Evolutionary conservation across 2,329 filamentous ascomycete species (phyloP).

Genomic region (Byssochlamys sp.): DNA sequence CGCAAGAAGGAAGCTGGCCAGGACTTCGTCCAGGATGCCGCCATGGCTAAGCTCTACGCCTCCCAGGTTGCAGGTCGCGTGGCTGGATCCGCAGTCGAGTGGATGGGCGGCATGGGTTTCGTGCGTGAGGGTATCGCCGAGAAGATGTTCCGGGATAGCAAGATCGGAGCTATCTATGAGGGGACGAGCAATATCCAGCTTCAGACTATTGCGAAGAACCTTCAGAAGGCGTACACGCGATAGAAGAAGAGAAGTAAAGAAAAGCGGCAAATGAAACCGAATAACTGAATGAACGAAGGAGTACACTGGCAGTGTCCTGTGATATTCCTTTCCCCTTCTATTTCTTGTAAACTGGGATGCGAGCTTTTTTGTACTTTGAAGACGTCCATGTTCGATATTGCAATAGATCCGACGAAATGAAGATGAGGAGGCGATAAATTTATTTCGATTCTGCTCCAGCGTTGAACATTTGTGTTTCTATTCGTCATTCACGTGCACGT

Average conservation of each 20-base stretch:
- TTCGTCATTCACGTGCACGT: too few species aligned
- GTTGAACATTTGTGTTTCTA: too few species aligned
- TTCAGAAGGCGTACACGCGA: conserved; percentile 60
- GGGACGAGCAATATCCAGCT: conserved; percentile 63
- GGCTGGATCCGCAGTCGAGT: conserved; percentile 78
- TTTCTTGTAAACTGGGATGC: background rate
- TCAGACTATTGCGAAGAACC: conserved; percentile 59
- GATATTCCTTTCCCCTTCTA: background rate
- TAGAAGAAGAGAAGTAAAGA: conserved; percentile 20
- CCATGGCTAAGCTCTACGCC: conserved; percentile 94
- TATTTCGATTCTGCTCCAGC: background rate
- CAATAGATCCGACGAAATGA: background rate
- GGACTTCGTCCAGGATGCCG: conserved; percentile 88
- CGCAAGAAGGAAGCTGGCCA: conserved; percentile 96
- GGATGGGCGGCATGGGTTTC: conserved; percentile 99
- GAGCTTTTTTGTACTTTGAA: background rate
- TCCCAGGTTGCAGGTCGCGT: conserved; percentile 87
- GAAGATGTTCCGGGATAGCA: conserved; percentile 96
- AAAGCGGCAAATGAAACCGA: background rate
- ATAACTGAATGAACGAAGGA: background rate
- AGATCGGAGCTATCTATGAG: conserved; percentile 97
- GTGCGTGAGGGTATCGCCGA: conserved; percentile 91
- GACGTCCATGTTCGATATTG: background rate
- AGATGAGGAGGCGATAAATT: background rate
- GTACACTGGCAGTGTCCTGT: background rate